Evolutionary conservation across 2,329 filamentous ascomycete species (phyloP), one percentile per base, ranked within the genome.

Genomic region (Cladophialophora yegresii): DNA sequence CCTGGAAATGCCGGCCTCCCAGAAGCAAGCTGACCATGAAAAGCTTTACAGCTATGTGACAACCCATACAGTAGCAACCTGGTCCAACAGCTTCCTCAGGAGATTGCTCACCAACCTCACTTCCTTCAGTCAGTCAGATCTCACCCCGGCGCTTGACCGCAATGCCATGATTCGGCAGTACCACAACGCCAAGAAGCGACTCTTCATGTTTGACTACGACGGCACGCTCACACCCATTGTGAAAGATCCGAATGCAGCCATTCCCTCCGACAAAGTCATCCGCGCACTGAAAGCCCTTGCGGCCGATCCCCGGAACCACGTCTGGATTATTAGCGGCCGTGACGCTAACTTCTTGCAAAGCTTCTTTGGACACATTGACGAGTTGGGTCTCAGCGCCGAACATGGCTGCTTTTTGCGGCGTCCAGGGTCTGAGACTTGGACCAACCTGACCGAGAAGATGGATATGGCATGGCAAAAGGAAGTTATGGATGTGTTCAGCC

Each of bases 121-220:
- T 23, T 90, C 89, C 16, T 89, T 89, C 72, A 89, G 89, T 69
- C 87, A 89, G 65, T 85, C 87, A 10, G 85, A 89, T 63, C 86
- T 89, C 3, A 98, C 93, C 0, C 93, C 93, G 0, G 83, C 89
- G 1, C 85, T 98, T 22, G 92, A 98, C 74, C 87, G 88, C 40
- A 82, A 87, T 3, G 82, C 86, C 67, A 78, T 97, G 69, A 81
- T 96, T 43, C 80, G 83, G 61, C 88, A 88, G 65, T 98, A 97
- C 77, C 86, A 87, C 65, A 81, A 84, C 45, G 87, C 92, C 3
- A 85, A 85, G 67, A 91, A 90, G 77, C 87, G 95, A 10, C 82
- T 99, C 2, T 96, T 98, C 81, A 93, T 99, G 91, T 97, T 98
- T 75, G 95, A 99, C 79, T 99, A 99, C 73, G 95, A 99, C 75